Percentiles rank a stretch among this genome's conserved stretches.
These are phyloP conservation scores for Rhizopogon salebrosus DNA, from an alignment of 768 basidiomycete species.

Conservation along the genomic window DNA sequence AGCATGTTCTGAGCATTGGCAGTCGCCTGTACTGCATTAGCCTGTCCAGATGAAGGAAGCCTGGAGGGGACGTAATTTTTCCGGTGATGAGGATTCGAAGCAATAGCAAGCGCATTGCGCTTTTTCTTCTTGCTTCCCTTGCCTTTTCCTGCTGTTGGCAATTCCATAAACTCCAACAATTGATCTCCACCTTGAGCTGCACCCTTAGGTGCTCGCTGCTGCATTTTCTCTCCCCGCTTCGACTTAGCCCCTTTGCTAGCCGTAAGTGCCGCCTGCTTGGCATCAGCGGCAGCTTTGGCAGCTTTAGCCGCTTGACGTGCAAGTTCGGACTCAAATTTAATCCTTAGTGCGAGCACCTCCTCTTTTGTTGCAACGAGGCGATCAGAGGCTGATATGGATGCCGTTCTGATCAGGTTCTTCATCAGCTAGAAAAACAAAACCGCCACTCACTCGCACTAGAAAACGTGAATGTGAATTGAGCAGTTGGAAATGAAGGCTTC, in stretches of 20 bases:
- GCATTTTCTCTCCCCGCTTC: constrained; percentile 35
- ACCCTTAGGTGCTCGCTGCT: constrained; percentile 30
- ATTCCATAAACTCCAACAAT: constrained; percentile 35
- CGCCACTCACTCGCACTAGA: constrained; percentile 66
- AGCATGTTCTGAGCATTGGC: constrained; percentile 44
- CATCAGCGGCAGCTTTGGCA: constrained; percentile 41
- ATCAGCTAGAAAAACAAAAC: constrained; percentile 17
- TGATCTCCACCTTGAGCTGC: constrained; percentile 28
- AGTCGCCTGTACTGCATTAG: constrained; percentile 32
- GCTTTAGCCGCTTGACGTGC: constrained; percentile 61
- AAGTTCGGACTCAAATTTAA: constrained; percentile 70
- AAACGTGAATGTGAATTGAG: constrained; percentile 57
- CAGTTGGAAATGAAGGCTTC: constrained; percentile 42
- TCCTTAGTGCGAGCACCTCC: constrained; percentile 61
- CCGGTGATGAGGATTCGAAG: constrained; percentile 92
- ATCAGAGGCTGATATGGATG: constrained; percentile 54
- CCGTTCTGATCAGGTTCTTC: constrained; percentile 22
- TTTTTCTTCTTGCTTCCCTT: constrained; percentile 83
- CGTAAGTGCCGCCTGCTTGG: constrained; percentile 44
- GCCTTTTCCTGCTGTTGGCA: constrained; percentile 23
- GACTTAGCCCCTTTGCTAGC: constrained; percentile 30
- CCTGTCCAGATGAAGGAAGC: constrained; percentile 47
- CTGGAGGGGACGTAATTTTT: constrained; percentile 91
- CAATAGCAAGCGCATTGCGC: constrained; percentile 83
- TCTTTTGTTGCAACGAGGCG: constrained; percentile 63